These are phyloP conservation scores for Trichoderma gracile DNA, from an alignment of 2,329 filamentous ascomycete species.

Conservation along the genomic window DNA sequence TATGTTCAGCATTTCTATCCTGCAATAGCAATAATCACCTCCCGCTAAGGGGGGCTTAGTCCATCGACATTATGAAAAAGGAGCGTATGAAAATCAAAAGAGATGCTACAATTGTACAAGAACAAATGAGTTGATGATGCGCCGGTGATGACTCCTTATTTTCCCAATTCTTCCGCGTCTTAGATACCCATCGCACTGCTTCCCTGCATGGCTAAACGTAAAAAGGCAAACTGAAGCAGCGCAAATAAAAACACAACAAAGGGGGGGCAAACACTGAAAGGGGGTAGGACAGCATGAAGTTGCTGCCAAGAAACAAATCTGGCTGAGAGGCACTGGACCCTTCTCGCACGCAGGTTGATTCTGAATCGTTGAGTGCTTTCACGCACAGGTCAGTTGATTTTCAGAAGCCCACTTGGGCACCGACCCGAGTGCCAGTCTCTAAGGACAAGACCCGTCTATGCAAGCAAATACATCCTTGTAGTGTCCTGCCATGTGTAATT, in stretches of 20 bases:
- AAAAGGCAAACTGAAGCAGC: slow-evolving; percentile 14
- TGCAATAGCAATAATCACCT: slow-evolving; percentile 28
- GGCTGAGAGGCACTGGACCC: background rate
- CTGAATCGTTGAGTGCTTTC: background rate
- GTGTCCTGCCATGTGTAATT: slow-evolving; percentile 2
- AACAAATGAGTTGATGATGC: slow-evolving; percentile 30
- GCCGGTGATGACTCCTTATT: slow-evolving; percentile 32
- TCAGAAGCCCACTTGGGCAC: slow-evolving; percentile 1
- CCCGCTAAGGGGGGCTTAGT: slow-evolving; percentile 9
- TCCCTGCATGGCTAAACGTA: slow-evolving; percentile 19
- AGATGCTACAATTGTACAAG: slow-evolving; percentile 24
- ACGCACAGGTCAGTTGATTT: background rate
- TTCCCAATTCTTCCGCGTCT: slow-evolving; percentile 30
- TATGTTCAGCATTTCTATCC: slow-evolving; percentile 31
- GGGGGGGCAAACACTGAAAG: slow-evolving; percentile 20
- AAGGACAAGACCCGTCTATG: slow-evolving; percentile 8
- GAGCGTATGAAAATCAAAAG: slow-evolving; percentile 15
- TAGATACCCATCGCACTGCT: slow-evolving; percentile 29
- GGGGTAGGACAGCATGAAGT: background rate
- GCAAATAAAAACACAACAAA: slow-evolving; percentile 3
- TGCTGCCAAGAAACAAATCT: background rate
- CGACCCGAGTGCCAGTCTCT: background rate
- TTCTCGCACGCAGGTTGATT: background rate
- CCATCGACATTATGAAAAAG: slow-evolving; percentile 9
- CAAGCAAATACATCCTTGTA: slow-evolving; percentile 10